Evolutionary conservation across 805 yeast species (phyloP), one percentile per base, ranked within the genome.

Genomic region (Saccharomycopsis fibuligera): DNA sequence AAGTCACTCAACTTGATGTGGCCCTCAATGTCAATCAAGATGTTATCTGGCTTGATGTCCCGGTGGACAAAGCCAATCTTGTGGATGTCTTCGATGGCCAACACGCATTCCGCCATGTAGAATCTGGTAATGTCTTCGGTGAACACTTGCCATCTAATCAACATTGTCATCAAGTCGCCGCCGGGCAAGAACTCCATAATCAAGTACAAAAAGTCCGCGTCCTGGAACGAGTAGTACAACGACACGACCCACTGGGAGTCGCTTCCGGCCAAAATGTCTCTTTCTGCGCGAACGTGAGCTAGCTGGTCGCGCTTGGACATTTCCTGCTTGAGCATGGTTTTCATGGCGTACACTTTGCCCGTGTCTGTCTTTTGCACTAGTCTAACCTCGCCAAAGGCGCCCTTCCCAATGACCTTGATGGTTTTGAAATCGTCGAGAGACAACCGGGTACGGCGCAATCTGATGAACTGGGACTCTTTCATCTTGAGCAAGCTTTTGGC

Each of bases 381-480:
- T 54, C 97, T 77, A 33, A 93, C 99, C 62, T 89, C 97, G 54
- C 99, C 99, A 68, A 93, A 93, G 0, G 99, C 96, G 56, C 99
- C 99, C 64, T 93, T 93, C 45, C 99, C 99, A 55, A 80, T 77
- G 31, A 85, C 96, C 66, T 88, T 88, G 47, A 89, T 95, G 1
- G 96, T 89, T 51, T 73, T 77, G 67, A 89, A 86, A 67, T 89
- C 97, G 36, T 84, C 93, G 38, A 88, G 69, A 1, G 88, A 76
- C 47, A 89, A 70, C 60, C 89, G 77, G 0, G 96, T 89, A 63
- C 97, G 77, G 57, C 96, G 71, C 48, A 89, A 73, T 54, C 97
- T 75, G 60, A 90, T 69, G 58, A 86, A 89, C 54, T 86, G 90
- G 4, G 95, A 83, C 65, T 89, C 96, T 58, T 87, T 88, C 61